These are phyloP conservation scores for Hymenoscyphus fraxineus DNA, from an alignment of 2,329 filamentous ascomycete genomes.

Conservation along the genomic window DNA sequence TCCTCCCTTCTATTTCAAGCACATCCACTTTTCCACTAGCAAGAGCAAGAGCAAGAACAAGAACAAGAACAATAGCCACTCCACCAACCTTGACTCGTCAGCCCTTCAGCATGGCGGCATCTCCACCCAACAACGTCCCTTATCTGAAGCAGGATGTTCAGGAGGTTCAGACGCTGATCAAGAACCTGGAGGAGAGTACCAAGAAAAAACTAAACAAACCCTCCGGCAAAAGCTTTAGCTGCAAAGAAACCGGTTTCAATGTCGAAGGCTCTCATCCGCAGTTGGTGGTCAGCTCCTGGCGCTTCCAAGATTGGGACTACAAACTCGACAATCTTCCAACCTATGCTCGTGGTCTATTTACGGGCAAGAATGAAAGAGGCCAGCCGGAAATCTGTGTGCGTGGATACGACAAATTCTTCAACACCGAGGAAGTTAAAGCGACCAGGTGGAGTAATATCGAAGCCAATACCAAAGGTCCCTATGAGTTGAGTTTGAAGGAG, in stretches of 20 bases:
- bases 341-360: constrained; percentile 92
- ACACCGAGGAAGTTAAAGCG: constrained; percentile 73
- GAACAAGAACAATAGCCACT: not conserved
- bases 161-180: constrained; percentile 49
- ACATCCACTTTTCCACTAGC: not conserved
- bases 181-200: constrained; percentile 59
- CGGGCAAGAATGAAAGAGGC: constrained; percentile 62
- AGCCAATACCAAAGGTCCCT: constrained; percentile 74
- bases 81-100: not conserved
- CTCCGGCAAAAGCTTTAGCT: constrained; percentile 54
- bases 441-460: constrained; percentile 83
- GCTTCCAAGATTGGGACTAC: constrained; percentile 93
- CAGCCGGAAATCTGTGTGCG: constrained; percentile 76
- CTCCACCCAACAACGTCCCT: constrained; percentile 44
- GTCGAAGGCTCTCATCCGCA: constrained; percentile 60
- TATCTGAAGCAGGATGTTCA: constrained; percentile 66
- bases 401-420: constrained; percentile 99
- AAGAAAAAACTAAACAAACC: constrained; percentile 61
- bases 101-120: constrained; percentile 47
- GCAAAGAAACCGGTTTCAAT: constrained; percentile 75
- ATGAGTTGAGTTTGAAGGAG: constrained; percentile 95
- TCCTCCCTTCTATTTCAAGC: not conserved
- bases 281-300: constrained; percentile 82
- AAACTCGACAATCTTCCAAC: constrained; percentile 82
- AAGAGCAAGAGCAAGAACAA: not conserved